These are phyloP conservation scores for Alternaria conjuncta DNA, from an alignment of 2,329 filamentous ascomycete genomes.

Conservation along the genomic window DNA sequence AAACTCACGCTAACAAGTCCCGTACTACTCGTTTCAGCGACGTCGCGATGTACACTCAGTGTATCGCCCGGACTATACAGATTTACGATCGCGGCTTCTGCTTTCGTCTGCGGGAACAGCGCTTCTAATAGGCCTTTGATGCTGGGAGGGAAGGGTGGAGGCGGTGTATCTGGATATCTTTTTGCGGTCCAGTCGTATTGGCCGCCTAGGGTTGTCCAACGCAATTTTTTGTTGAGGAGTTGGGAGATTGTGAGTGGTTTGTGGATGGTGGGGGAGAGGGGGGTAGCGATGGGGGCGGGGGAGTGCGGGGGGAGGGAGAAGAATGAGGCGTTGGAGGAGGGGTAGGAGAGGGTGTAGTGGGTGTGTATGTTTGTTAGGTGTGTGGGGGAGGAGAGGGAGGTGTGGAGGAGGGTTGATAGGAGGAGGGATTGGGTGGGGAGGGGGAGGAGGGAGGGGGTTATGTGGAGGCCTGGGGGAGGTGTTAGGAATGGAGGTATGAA, in stretches of 20 bases:
- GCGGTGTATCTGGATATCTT: slow-evolving; percentile 71
- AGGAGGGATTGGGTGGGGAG: slow-evolving; percentile 71
- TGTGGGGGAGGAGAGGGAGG: slow-evolving; percentile 72
- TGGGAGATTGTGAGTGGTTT: slow-evolving; percentile 72
- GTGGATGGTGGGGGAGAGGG: slow-evolving; percentile 77
- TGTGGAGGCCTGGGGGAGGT: slow-evolving; percentile 69
- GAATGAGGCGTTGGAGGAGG: slow-evolving; percentile 48
- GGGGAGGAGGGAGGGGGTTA: slow-evolving; percentile 78
- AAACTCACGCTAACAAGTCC: slow-evolving; percentile 86
- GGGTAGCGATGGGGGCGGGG: slow-evolving; percentile 46
- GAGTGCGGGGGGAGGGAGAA: slow-evolving; percentile 55
- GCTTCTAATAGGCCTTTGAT: slow-evolving; percentile 70
- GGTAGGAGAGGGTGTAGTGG: slow-evolving; percentile 76
- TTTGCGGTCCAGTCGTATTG: slow-evolving; percentile 97
- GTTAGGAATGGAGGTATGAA: not conserved
- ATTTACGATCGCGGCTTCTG: slow-evolving; percentile 93
- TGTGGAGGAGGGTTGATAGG: slow-evolving; percentile 76
- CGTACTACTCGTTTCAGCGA: slow-evolving; percentile 81
- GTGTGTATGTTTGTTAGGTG: slow-evolving; percentile 92
- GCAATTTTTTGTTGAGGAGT: slow-evolving; percentile 79
- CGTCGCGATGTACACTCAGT: slow-evolving; percentile 90
- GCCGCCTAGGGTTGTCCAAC: slow-evolving; percentile 93
- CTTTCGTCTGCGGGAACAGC: slow-evolving; percentile 77
- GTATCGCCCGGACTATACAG: slow-evolving; percentile 90
- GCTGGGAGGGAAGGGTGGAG: slow-evolving; percentile 77